Evolutionary conservation across 2,329 filamentous ascomycete genomes (phyloP).

Genomic region (Ceratocystis colombiana): DNA sequence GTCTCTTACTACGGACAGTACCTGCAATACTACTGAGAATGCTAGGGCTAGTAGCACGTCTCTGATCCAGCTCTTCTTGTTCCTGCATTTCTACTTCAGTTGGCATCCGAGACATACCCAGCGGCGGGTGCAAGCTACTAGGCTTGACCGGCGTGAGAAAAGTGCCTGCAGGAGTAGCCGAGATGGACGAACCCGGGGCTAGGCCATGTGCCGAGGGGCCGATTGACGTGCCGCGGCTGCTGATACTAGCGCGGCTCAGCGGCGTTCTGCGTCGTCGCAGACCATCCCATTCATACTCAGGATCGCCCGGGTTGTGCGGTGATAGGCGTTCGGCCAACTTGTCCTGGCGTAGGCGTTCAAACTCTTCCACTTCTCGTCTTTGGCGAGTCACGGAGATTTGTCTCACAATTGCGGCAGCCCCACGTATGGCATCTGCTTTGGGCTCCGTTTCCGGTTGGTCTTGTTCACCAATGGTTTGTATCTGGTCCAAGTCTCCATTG

Average conservation of each 20-base stretch:
- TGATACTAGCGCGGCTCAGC: slow-evolving; percentile 20
- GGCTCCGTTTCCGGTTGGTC: slow-evolving; percentile 95
- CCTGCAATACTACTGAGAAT: slow-evolving; percentile 49
- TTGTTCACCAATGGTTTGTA: slow-evolving; percentile 88
- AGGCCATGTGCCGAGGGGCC: slow-evolving; percentile 18
- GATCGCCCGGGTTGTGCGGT: slow-evolving; percentile 64
- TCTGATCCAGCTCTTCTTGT: slow-evolving; percentile 35
- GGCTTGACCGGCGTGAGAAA: slow-evolving; percentile 8
- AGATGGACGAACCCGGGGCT: slow-evolving; percentile 21
- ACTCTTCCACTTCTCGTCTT: slow-evolving; percentile 70
- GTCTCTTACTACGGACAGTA: slow-evolving; percentile 38
- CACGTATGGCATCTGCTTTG: slow-evolving; percentile 90
- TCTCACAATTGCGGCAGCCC: slow-evolving; percentile 76
- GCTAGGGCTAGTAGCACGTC: slow-evolving; percentile 31
- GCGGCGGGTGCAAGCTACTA: slow-evolving; percentile 52
- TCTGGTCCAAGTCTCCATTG: slow-evolving; percentile 84
- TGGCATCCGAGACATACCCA: slow-evolving; percentile 82
- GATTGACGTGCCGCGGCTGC: slow-evolving; percentile 28
- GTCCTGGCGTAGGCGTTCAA: slow-evolving; percentile 68
- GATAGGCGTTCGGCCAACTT: slow-evolving; percentile 60
- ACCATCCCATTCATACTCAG: slow-evolving; percentile 77
- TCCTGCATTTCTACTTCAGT: slow-evolving; percentile 52
- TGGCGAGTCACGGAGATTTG: slow-evolving; percentile 65
- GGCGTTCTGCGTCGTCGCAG: slow-evolving; percentile 61
- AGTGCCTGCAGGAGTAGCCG: not conserved